These are phyloP conservation scores for Naganishia friedmannii DNA, from an alignment of 768 basidiomycete genomes.

Conservation along the genomic window DNA sequence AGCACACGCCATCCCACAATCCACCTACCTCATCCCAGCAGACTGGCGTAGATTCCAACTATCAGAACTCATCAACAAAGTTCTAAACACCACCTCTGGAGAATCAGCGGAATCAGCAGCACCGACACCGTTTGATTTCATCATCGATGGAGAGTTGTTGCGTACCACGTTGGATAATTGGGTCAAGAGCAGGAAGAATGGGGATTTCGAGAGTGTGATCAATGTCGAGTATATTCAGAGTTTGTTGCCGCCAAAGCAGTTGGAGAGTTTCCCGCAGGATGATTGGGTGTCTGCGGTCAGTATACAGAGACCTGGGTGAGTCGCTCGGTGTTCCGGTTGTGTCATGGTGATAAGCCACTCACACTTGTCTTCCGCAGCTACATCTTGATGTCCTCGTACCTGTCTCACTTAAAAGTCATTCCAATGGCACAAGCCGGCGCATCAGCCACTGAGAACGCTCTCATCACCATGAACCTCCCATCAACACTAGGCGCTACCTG, in stretches of 20 bases:
- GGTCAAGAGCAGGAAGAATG: conserved; percentile 54
- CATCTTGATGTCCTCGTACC: conserved; percentile 49
- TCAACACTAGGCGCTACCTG: conserved; percentile 48
- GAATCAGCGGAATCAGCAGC: conserved; percentile 48
- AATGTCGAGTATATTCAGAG: conserved; percentile 90
- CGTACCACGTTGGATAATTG: conserved; percentile 69
- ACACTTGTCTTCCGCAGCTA: conserved; percentile 30
- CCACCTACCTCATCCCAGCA: conserved; percentile 88
- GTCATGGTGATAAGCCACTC: too few relatives aligned
- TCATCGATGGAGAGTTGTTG: conserved; percentile 77
- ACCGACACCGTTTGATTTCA: conserved; percentile 87
- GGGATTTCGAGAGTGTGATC: conserved; percentile 59
- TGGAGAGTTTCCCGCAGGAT: conserved; percentile 75
- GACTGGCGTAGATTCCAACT: conserved; percentile 93
- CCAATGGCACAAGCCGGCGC: conserved; percentile 36
- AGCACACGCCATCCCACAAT: conserved; percentile 70
- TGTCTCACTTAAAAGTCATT: conserved; percentile 48
- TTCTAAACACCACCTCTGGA: conserved; percentile 60
- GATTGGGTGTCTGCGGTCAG: conserved; percentile 79
- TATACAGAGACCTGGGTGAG: conserved; percentile 48
- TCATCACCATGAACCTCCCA: conserved; percentile 46
- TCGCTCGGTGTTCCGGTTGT: neutral
- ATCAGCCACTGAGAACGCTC: conserved; percentile 31
- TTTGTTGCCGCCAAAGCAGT: conserved; percentile 77
- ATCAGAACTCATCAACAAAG: conserved; percentile 94